Evolutionary conservation across 306 rosid species (phyloP).

Genomic region (Medicago lupulina): DNA sequence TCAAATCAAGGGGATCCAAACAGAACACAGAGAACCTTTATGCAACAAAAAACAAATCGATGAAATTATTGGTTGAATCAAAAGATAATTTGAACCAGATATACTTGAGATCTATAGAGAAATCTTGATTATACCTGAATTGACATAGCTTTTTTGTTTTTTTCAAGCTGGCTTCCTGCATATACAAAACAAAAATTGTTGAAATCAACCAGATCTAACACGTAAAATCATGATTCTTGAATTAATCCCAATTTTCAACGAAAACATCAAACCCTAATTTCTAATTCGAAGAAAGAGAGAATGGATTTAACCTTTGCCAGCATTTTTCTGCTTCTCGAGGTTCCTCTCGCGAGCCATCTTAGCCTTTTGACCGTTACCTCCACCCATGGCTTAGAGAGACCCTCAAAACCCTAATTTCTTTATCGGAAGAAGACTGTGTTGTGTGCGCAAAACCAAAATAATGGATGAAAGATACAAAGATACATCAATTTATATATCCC

Average conservation of each 20-base stretch:
- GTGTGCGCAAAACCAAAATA: neutral
- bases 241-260: neutral
- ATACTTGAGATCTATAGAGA: neutral
- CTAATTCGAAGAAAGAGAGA: too few species aligned
- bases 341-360: conserved; percentile 90
- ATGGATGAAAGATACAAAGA: neutral
- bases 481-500: neutral
- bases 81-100: neutral
- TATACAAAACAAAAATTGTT: neutral
- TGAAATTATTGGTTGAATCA: neutral
- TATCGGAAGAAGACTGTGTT: neutral
- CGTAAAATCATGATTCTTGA: neutral
- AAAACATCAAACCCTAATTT: conserved; percentile 3
- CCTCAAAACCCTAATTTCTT: conserved; percentile 63
- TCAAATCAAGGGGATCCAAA: conserved; percentile 1
- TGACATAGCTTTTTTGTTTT: conserved; percentile 84
- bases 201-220: conserved; percentile 44
- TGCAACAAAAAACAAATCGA: neutral
- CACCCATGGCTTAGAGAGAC: conserved; percentile 69
- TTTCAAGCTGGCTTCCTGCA: conserved; percentile 87
- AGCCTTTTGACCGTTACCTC: conserved; percentile 89
- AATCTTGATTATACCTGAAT: conserved; percentile 64
- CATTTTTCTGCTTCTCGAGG: conserved; percentile 66
- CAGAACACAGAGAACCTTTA: neutral
- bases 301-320: conserved; percentile 55